Base-by-base conservation (phyloP, 371 early-diverging fungal genomes). In the Mortierella sp. region DNA sequence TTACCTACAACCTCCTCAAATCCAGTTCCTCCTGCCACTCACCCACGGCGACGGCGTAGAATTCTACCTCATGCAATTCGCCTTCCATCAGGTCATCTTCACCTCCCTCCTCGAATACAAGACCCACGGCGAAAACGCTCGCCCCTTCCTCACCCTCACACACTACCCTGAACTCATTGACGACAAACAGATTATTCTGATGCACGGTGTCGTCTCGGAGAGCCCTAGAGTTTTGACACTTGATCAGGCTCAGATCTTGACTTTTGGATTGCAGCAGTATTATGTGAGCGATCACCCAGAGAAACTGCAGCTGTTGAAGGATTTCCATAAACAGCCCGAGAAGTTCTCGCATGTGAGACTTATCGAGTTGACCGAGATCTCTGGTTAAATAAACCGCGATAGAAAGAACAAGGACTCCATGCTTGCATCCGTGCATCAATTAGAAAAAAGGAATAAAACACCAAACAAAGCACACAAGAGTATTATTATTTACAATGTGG, bases 31-130 rank as follows among this genome's bases (percentile, higher is more conserved):
- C 40, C 88, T 98, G 13, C 98, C 98, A 40, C 87, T 98, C 80
- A 96, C 97, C 34, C 91, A 96, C 13, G 92, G 93, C 55, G 88
- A 91, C 34, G 98, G 98, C 24, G 92, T 95, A 57, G 98, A 98
- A 81, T 95, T 98, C 86, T 96, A 94, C 82, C 88, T 96, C 55
- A 78, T 97, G 85, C 98, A 98, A 85, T 95, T 96, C 87, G 90
- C 92, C 44, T 95, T 92, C 87, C 94, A 96, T 80, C 96, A 96
- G 85, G 91, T 93, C 82, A 92, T 93, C 87, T 96, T 97, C 82
- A 98, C 98, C 0, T 92, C 98, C 0, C 90, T 98, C 50, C 88
- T 96, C 64, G 98, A 98, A 89, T 98, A 96, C 93, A 95, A 98
- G 89, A 92, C 96, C 57, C 94, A 95, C 80, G 91, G 92, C 13